Base-by-base conservation (phyloP, 2,329 filamentous ascomycete genomes). In the Hypoxylon sp. region DNA sequence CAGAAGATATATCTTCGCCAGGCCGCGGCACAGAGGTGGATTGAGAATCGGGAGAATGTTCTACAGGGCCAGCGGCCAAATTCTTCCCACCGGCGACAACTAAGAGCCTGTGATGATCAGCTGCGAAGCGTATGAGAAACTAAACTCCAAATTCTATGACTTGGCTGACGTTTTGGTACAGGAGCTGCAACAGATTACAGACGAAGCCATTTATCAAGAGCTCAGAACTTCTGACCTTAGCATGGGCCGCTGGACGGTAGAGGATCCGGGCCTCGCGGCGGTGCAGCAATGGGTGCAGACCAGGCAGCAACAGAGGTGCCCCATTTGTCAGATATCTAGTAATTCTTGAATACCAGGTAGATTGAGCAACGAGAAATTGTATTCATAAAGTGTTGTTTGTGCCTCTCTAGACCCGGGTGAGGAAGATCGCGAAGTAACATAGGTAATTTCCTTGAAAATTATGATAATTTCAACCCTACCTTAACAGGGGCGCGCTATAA, bases 1-100 rank as follows among this genome's bases (percentile, higher is more conserved):
- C 88, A 89, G 71, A 90, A 90, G 80, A 90, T 90, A 71, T 89
- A 87, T 71, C 80, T 88, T 63, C 84, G 88, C 34, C 89, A 90
- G 75, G 81, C 80, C 25, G 88, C 87, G 28, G 87, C 86, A 36
- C 86, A 88, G 76, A 80, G 84, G 72, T 90, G 89, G 88, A 77
- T 90, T 63, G 81, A 84, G 64, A 83, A 82, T 75, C 82, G 88
- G 63, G 82, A 85, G 38, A 77, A 81, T 43, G 80, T 89, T 60
- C 79, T 90, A 43, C 82, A 84, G 73, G 86, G 86, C 51, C 79
- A 82, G 38, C 80, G 82, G 72, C 84, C 87, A 49, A 81, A 79
- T 65, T 79, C 81, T 46, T 79, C 81, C 49, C 82, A 84, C 65
- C 80, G 83, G 48, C 79, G 81, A 17, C 83, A 84, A 68, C 80